Conservation (phyloP, 257 asterid species). For the Fraxinus quadrangulata region DNA sequence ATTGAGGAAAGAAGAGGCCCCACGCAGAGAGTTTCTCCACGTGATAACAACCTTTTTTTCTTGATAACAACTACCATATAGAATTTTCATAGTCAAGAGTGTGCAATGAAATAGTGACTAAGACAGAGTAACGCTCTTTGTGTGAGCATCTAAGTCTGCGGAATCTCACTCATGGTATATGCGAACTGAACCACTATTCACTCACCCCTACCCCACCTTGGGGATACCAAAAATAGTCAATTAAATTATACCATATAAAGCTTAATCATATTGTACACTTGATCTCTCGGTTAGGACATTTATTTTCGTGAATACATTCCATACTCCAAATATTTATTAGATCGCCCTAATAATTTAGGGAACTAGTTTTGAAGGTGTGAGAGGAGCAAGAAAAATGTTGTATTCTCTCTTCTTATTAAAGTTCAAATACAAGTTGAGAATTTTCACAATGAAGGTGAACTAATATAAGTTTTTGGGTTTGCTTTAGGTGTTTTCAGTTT, state of each 20-base stretch:
- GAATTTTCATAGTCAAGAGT: constrained; percentile 37
- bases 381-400: no score
- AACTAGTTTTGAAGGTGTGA: neutral
- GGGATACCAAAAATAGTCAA: no score
- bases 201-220: neutral
- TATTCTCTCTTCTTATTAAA: no score
- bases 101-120: constrained; percentile 27
- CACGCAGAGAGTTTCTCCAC: constrained; percentile 25
- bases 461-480: no score
- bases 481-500: no score
- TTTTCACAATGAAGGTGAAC: no score
- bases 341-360: neutral
- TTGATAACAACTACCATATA: constrained; percentile 26
- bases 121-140: constrained; percentile 39
- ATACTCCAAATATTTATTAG: neutral
- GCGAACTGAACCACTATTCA: neutral
- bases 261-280: no score
- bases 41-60: neutral
- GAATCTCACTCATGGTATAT: constrained; percentile 6
- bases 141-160: constrained; percentile 41
- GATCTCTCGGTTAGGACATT: no score
- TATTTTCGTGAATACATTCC: neutral
- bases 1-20: constrained; percentile 17
- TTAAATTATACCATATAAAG: no score
- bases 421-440: no score